phyloP scores from a whole-genome alignment of 306 rosid genomes.

The Herpetospermum pedunculosum region DNA sequence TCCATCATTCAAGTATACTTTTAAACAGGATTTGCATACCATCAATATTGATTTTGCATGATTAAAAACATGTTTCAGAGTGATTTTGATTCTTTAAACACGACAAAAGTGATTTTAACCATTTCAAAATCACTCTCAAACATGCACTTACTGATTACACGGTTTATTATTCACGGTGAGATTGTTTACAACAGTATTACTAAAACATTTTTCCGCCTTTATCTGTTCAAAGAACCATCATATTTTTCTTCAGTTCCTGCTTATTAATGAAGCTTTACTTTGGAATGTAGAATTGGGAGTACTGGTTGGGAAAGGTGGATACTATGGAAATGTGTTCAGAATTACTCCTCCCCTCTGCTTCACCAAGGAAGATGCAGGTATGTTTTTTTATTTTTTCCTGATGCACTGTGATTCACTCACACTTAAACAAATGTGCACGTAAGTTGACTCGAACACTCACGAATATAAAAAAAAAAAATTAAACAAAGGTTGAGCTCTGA shows the following conservation, averaged over 20 bases:
- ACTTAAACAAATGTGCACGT: no score
- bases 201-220: neutral
- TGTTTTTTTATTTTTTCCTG: neutral
- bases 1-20: no score
- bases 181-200: no score
- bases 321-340: constrained; percentile 79
- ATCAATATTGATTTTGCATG: no score
- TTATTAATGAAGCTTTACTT: neutral
- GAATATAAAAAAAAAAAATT: no score
- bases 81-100: no score
- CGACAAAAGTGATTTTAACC: no score
- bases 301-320: constrained; percentile 79
- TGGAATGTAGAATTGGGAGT: constrained; percentile 57
- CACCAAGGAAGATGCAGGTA: constrained; percentile 89
- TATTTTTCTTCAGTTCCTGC: neutral
- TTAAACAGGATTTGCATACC: no score
- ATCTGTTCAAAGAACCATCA: neutral
- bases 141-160: neutral
- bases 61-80: no score
- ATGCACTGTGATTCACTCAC: neutral
- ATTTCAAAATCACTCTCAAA: no score
- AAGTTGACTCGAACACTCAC: no score
- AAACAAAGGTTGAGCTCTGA: neutral
- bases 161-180: no score
- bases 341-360: constrained; percentile 90